phyloP scores from a whole-genome alignment of 345 rosid genomes.

The Ceriops tagal region DNA sequence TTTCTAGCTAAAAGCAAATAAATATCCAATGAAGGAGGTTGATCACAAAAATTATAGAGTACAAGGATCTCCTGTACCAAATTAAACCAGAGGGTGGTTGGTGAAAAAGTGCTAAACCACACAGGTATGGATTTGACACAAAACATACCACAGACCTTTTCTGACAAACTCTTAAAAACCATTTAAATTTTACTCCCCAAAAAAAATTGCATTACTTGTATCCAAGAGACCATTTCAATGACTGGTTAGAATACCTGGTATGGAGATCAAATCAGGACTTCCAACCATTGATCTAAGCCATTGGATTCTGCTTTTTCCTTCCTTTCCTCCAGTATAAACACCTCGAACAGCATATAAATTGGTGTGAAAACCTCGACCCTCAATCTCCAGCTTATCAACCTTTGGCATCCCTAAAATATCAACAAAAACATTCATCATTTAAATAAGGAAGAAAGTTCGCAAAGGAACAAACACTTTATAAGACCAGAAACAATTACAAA shows the following conservation, averaged over 20 bases:
- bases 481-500: slow-evolving; percentile 5
- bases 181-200: no score
- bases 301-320: slow-evolving; percentile 93
- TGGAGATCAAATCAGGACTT: slow-evolving; percentile 94
- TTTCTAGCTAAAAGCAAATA: no score
- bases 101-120: no score
- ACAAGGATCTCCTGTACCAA: no score
- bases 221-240: background rate
- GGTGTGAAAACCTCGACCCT: slow-evolving; percentile 90
- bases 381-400: slow-evolving; percentile 89
- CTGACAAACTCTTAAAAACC: no score
- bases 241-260: slow-evolving; percentile 50
- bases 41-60: no score
- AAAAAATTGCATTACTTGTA: background rate
- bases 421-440: background rate
- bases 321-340: slow-evolving; percentile 86
- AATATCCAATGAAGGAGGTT: no score
- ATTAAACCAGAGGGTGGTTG: no score
- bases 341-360: slow-evolving; percentile 85
- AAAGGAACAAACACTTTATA: background rate
- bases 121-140: no score
- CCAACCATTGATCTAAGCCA: slow-evolving; percentile 98
- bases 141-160: no score
- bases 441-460: background rate
- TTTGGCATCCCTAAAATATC: slow-evolving; percentile 62